Evolutionary conservation across 441 rosid species (phyloP), one percentile per base, ranked within the genome.

Genomic region (Jatropha podagrica): DNA sequence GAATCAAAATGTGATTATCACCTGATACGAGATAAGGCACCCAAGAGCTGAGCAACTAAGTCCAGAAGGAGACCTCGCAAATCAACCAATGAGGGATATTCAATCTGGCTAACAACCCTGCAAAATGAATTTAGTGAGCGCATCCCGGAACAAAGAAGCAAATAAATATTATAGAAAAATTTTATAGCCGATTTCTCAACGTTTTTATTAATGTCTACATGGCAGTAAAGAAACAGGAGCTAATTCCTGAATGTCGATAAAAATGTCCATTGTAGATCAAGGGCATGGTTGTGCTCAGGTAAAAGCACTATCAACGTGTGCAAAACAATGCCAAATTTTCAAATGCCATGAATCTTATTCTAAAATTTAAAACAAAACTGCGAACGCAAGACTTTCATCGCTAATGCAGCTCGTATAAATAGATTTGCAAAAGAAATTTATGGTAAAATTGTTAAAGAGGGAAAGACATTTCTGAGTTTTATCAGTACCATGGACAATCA

Each of bases 81-180:
- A 90, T 96, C 99, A 75, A 96, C 97, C 85, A 96, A 85, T 42
- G 99, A 96, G 72, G 99, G 99, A 83, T 96, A 94, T 56, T 96
- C 99, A 70, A 94, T 89, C 87, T 96, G 98, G 87, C 98, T 96
- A 69, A 96, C 99, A 87, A 96, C 93, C 87, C 99, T 96, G 88
- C 80, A 82, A 59, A 15, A 75, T 54, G 55, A 74, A 62, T 32
- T 60, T 72, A 55, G 26, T 61, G 37, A 52, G 14, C 26, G 7
- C 7, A 44, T 15, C 5, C n/a, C 18, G 56, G 46, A 68, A 63
- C 40, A 27, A 18, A 40, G 42, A 32, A 63, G 42, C 17, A 56
- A 7, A 67, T 26, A 42, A 58, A 37, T 59, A 42, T 15, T 20
- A 75, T 38, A 18, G 46, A 60, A 69, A 40, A 69, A 14, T n/a